phyloP scores from a whole-genome alignment of 352 stramenopile species.

The Stramenopiles sp. region DNA sequence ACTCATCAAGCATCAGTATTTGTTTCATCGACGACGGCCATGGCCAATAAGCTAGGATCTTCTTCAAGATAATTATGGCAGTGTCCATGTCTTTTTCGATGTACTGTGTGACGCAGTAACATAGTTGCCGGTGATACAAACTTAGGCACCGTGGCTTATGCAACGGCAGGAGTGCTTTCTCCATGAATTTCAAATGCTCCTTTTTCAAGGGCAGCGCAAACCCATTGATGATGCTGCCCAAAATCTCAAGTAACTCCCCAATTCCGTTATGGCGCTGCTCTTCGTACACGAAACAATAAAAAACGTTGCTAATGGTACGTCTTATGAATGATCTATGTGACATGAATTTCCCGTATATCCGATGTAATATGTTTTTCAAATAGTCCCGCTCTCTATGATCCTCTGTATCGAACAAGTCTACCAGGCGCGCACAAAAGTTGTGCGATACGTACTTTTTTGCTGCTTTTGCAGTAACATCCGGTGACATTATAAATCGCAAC shows the following conservation, averaged over 20 bases:
- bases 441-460: conserved; percentile 95
- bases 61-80: conserved; percentile 73
- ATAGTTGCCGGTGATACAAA: conserved; percentile 95
- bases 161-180: conserved; percentile 26
- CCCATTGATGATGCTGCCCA: conserved; percentile 95
- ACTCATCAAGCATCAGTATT: conserved; percentile 88
- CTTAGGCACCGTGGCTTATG: conserved; percentile 91
- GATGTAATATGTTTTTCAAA: conserved; percentile 96
- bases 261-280: conserved; percentile 83
- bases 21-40: conserved; percentile 77
- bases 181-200: conserved; percentile 55
- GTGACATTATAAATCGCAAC: conserved; percentile 86
- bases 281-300: conserved; percentile 97
- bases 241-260: conserved; percentile 90
- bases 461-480: conserved; percentile 90
- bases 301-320: conserved; percentile 89
- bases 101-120: conserved; percentile 98
- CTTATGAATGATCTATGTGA: conserved; percentile 91
- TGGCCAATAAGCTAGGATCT: conserved; percentile 82
- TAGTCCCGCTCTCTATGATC: conserved; percentile 95
- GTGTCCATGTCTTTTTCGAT: conserved; percentile 96
- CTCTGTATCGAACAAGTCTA: conserved; percentile 80
- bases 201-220: conserved; percentile 97
- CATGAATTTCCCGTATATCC: conserved; percentile 99
- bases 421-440: conserved; percentile 81